Base-by-base conservation (phyloP, 2,329 filamentous ascomycete species). In the Nemania sp. region DNA sequence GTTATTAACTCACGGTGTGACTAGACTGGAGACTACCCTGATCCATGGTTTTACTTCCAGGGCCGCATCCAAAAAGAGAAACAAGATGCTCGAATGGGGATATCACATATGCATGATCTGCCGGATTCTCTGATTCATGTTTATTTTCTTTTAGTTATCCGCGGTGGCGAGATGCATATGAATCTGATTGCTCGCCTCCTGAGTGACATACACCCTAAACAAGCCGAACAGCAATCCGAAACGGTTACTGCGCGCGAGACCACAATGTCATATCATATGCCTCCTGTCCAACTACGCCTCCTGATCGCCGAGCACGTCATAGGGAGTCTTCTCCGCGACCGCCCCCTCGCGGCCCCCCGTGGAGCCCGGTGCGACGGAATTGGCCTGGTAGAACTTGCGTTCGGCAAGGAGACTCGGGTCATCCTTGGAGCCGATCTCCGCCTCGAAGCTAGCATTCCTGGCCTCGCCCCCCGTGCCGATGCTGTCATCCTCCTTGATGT, bases 361-460 rank as follows among this genome's bases (percentile, higher is more conserved):
- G 71, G 81, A 59, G 80, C 84, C 2, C 78, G 87, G 65, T 77
- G 82, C 56, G 83, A 87, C 48, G 71, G 86, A 15, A 80, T 87
- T n/a, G 80, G 83, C 1, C 68, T 77, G 55, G 5, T 43, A 35
- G 35, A 84, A 75, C 65, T 78, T 76, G 42, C 73, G 64, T 71
- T 82, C 81, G 4, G 81, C 81, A 40, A 76, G 59, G 9, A 77
- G 68, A 52, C 76, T 75, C 3, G 82, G 82, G 65, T 84, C 82
- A 59, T 81, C 71, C 67, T 77, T 73, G 5, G 76, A 78, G 2
- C 81, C 82, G 60, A 79, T 77, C 66, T 82, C 77, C 3, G 57
- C 63, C 42, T 76, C 66, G 54, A 73, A 69, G 62, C 81, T 71
- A 2, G 77, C 74, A 62, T 75, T 77, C 69, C 75, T 70, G 39